Conservation (phyloP, 805 yeast species). For the Debaryomyces hansenii region DNA sequence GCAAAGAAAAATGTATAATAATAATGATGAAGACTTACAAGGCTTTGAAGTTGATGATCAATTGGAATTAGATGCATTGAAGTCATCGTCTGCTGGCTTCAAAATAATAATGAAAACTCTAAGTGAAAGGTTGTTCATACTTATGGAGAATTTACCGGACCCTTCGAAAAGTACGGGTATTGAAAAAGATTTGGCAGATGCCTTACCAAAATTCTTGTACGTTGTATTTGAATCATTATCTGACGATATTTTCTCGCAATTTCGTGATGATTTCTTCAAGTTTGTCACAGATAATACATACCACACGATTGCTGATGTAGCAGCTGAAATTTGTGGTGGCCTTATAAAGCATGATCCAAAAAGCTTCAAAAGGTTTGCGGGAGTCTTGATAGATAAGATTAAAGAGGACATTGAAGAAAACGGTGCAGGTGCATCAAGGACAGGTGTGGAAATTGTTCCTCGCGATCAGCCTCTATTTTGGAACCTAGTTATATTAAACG, state of each 20-base stretch:
- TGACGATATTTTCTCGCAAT: slow-evolving; percentile 49
- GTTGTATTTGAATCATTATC: slow-evolving; percentile 58
- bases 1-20: slow-evolving; percentile 38
- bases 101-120: slow-evolving; percentile 57
- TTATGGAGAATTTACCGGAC: slow-evolving; percentile 71
- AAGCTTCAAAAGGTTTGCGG: slow-evolving; percentile 42
- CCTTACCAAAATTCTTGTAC: slow-evolving; percentile 36
- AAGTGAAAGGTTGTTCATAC: slow-evolving; percentile 55
- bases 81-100: slow-evolving; percentile 74
- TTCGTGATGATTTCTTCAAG: slow-evolving; percentile 50
- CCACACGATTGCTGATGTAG: slow-evolving; percentile 61
- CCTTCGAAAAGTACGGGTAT: slow-evolving; percentile 50
- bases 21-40: slow-evolving; percentile 16
- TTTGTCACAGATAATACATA: slow-evolving; percentile 60
- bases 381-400: slow-evolving; percentile 51
- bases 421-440: slow-evolving; percentile 76
- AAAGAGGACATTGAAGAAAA: slow-evolving; percentile 69
- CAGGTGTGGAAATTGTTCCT: slow-evolving; percentile 65
- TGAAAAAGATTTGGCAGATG: slow-evolving; percentile 45
- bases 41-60: slow-evolving; percentile 42
- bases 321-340: slow-evolving; percentile 72
- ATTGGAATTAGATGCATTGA: slow-evolving; percentile 55
- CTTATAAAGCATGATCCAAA: slow-evolving; percentile 65
- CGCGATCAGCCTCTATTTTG: slow-evolving; percentile 76
- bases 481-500: slow-evolving; percentile 68